Evolutionary conservation across 2,329 filamentous ascomycete species (phyloP).

Genomic region (Xylaria sp.): DNA sequence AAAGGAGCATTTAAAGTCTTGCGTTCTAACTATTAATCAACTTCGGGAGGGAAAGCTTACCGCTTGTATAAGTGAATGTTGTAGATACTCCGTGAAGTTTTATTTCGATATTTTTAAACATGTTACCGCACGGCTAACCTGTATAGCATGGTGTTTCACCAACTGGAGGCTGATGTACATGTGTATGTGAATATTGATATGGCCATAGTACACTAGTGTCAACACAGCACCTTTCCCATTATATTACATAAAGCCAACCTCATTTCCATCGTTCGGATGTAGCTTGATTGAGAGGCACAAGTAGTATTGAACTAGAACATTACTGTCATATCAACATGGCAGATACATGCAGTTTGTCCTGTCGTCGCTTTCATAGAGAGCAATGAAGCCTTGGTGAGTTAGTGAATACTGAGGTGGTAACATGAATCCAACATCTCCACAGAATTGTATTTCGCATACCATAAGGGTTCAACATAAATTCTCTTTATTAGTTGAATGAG

Average conservation of each 20-base stretch:
- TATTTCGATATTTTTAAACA: neutral
- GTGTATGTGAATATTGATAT: neutral
- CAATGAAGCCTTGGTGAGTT: neutral
- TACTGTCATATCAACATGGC: neutral
- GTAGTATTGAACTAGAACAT: neutral
- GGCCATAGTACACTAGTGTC: neutral
- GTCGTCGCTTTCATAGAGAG: neutral
- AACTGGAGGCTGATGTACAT: neutral
- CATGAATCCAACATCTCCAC: slow-evolving; percentile 6
- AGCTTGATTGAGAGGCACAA: neutral
- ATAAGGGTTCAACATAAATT: neutral
- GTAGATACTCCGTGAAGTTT: too few species aligned
- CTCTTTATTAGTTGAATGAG: slow-evolving; percentile 18
- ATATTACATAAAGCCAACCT: neutral
- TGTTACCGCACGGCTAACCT: neutral
- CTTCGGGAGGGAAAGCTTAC: too few species aligned
- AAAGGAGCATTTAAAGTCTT: too few species aligned
- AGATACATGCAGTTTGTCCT: neutral
- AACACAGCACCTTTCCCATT: too few species aligned
- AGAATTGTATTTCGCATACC: slow-evolving; percentile 4
- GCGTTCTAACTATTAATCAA: too few species aligned
- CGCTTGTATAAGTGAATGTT: too few species aligned
- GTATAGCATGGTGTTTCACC: neutral
- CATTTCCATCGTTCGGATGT: neutral
- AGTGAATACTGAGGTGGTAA: neutral